Conservation (phyloP, 352 stramenopile species). For the Globisporangium radiosum region DNA sequence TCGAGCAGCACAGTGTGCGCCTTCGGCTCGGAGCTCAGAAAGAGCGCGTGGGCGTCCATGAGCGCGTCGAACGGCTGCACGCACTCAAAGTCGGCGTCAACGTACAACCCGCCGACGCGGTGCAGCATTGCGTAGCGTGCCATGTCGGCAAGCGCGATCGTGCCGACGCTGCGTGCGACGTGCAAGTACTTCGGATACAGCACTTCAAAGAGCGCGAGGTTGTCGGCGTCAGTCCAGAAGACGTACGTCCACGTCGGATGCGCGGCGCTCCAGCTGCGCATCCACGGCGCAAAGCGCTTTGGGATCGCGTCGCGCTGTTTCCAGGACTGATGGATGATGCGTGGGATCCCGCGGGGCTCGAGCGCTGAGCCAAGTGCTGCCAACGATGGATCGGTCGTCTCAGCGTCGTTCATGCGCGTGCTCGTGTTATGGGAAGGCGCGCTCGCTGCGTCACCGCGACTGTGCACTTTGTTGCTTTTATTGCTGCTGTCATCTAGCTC, state of each 20-base stretch:
- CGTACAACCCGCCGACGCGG: slow-evolving; percentile 40
- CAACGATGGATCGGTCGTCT: too few relatives aligned
- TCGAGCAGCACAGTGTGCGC: slow-evolving; percentile 44
- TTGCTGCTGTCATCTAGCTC: background rate
- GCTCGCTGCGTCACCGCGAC: too few relatives aligned
- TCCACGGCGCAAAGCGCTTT: slow-evolving; percentile 42
- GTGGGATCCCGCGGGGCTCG: slow-evolving; percentile 20
- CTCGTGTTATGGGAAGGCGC: too few relatives aligned
- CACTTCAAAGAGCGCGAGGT: slow-evolving; percentile 35
- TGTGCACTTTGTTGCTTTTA: background rate
- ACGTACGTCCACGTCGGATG: slow-evolving; percentile 48
- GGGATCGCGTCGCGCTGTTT: slow-evolving; percentile 35
- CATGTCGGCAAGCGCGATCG: slow-evolving; percentile 49
- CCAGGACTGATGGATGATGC: slow-evolving; percentile 55
- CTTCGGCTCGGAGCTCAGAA: slow-evolving; percentile 39
- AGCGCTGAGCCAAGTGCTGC: background rate
- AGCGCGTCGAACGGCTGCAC: slow-evolving; percentile 30
- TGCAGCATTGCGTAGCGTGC: slow-evolving; percentile 48
- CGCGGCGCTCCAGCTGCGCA: slow-evolving; percentile 35
- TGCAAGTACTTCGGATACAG: slow-evolving; percentile 41
- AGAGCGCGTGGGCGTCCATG: slow-evolving; percentile 22
- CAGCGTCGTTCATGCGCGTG: too few relatives aligned
- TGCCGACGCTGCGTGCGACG: slow-evolving; percentile 27
- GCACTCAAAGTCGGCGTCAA: slow-evolving; percentile 51
- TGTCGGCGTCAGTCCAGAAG: slow-evolving; percentile 55